These are phyloP conservation scores for Mycena alexandri DNA, from an alignment of 768 basidiomycete genomes.

Conservation along the genomic window DNA sequence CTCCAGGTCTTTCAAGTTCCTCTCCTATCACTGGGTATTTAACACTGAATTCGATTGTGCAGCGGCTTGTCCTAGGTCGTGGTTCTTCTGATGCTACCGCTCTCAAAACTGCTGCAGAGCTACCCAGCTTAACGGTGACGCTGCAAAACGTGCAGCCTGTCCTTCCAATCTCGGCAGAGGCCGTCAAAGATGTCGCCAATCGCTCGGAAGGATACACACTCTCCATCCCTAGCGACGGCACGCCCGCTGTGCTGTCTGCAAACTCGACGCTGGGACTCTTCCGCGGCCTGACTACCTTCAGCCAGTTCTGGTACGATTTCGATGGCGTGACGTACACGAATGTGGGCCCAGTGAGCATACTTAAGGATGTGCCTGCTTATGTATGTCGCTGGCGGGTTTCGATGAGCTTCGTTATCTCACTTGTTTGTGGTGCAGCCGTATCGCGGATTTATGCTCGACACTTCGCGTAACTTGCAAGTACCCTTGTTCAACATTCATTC, in stretches of 20 bases:
- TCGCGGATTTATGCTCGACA: slow-evolving; percentile 86
- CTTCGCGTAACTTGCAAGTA: slow-evolving; percentile 78
- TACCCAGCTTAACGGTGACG: slow-evolving; percentile 60
- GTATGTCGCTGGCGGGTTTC: slow-evolving; percentile 51
- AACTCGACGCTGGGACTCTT: slow-evolving; percentile 76
- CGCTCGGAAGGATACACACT: slow-evolving; percentile 74
- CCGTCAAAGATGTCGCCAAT: slow-evolving; percentile 61
- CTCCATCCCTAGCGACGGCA: slow-evolving; percentile 65
- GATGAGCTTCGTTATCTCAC: background rate
- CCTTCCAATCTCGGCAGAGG: slow-evolving; percentile 65
- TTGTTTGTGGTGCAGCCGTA: slow-evolving; percentile 61
- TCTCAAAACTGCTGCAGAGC: slow-evolving; percentile 54
- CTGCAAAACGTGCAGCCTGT: slow-evolving; percentile 49
- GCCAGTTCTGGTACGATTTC: slow-evolving; percentile 73
- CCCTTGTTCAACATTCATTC: background rate
- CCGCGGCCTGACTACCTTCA: slow-evolving; percentile 83
- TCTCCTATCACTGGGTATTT: background rate
- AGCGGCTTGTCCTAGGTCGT: slow-evolving; percentile 69
- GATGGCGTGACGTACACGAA: slow-evolving; percentile 62
- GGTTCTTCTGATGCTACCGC: slow-evolving; percentile 60
- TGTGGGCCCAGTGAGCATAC: slow-evolving; percentile 69
- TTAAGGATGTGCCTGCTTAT: slow-evolving; percentile 72
- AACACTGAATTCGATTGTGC: slow-evolving; percentile 3
- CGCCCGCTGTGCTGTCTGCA: slow-evolving; percentile 66
- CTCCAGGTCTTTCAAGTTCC: slow-evolving; percentile 48